A percentile compares a stretch with the other conserved stretches of the same genome.
Conservation (phyloP, 768 basidiomycete species). For the Russula sp. region DNA sequence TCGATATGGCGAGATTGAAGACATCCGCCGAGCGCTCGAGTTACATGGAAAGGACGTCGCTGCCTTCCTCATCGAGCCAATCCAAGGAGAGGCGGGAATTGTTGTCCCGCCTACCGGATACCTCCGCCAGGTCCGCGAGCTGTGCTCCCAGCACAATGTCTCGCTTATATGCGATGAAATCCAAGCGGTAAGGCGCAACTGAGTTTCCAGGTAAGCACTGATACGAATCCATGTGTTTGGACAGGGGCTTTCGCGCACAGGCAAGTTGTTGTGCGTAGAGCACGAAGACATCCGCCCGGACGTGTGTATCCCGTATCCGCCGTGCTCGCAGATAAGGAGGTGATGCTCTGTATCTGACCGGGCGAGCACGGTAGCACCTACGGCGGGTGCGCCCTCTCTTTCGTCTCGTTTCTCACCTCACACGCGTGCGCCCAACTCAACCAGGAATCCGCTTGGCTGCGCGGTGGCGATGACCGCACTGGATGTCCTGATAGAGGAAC, state of each 20-base stretch:
- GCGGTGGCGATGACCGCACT: slow-evolving; percentile 95
- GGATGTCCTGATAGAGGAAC: slow-evolving; percentile 84
- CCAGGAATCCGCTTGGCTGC: slow-evolving; percentile 88
- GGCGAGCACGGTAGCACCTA: slow-evolving; percentile 97
- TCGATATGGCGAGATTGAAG: slow-evolving; percentile 76
- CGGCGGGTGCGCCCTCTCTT: slow-evolving; percentile 61
- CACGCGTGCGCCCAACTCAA: not conserved
- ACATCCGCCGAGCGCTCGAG: slow-evolving; percentile 77
- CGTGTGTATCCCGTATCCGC: slow-evolving; percentile 97
- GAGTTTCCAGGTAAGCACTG: slow-evolving; percentile 17
- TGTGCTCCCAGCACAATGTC: slow-evolving; percentile 91
- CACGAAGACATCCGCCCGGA: slow-evolving; percentile 88
- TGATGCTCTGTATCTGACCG: slow-evolving; percentile 94
- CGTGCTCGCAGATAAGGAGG: slow-evolving; percentile 84
- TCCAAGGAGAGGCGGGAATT: slow-evolving; percentile 98
- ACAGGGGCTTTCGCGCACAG: slow-evolving; percentile 86
- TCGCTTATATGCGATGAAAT: slow-evolving; percentile 98
- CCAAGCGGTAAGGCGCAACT: slow-evolving; percentile 61
- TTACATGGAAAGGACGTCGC: slow-evolving; percentile 78
- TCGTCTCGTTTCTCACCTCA: slow-evolving; percentile 7
- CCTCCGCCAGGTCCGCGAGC: slow-evolving; percentile 62
- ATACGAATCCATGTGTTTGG: slow-evolving; percentile 7
- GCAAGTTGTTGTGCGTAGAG: slow-evolving; percentile 88
- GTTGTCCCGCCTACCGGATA: slow-evolving; percentile 90
- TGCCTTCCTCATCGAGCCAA: slow-evolving; percentile 94